Evolutionary conservation across 2,329 filamentous ascomycete species (phyloP).

Genomic region (Microdochium nivale): DNA sequence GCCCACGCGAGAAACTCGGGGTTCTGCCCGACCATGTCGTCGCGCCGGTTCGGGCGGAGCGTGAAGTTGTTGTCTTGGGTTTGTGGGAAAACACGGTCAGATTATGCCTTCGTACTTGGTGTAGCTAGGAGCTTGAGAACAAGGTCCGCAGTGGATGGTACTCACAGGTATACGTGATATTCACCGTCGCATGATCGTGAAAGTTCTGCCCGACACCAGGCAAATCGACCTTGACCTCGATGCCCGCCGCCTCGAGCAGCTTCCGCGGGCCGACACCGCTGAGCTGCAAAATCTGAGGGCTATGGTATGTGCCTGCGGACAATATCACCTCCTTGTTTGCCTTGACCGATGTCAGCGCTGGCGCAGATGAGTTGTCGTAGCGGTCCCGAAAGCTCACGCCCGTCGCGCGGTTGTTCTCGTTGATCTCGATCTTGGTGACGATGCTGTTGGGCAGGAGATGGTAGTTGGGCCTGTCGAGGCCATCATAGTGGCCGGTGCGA

Average conservation of each 20-base stretch:
- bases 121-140: not conserved
- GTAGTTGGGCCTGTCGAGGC: constrained; percentile 1
- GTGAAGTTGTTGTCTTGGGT: not conserved
- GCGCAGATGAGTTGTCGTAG: constrained; percentile 20
- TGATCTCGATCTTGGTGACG: not conserved
- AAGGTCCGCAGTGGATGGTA: not conserved
- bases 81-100: not conserved
- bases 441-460: not conserved
- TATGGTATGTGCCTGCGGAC: constrained; percentile 29
- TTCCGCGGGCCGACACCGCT: constrained; percentile 36
- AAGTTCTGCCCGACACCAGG: constrained; percentile 40
- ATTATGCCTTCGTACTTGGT: not conserved
- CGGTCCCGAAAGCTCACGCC: not conserved
- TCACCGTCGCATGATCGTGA: constrained; percentile 27
- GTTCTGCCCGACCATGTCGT: not conserved
- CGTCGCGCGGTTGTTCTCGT: not conserved
- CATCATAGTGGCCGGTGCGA: constrained; percentile 1
- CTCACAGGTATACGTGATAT: constrained; percentile 12
- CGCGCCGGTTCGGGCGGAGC: constrained; percentile 1
- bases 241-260: constrained; percentile 25
- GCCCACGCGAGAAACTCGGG: constrained; percentile 1
- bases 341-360: constrained; percentile 24
- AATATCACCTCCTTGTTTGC: constrained; percentile 35
- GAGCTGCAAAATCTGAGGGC: constrained; percentile 35
- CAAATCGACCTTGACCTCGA: constrained; percentile 32